phyloP scores from a whole-genome alignment of 306 rosid genomes.

The Corylus americana region DNA sequence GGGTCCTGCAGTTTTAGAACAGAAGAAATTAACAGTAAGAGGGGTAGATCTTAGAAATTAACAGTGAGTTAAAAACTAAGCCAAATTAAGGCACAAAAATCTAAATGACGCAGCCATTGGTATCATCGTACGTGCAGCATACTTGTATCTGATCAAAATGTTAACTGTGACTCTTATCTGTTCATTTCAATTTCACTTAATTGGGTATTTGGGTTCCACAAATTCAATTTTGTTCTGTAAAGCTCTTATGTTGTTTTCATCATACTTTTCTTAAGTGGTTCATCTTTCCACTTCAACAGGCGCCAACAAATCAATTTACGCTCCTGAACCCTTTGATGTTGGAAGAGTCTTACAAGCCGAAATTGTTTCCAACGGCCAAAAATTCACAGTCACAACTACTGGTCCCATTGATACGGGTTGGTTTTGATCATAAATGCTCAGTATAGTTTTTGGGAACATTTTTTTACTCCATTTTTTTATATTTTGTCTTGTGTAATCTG shows the following conservation, averaged over 20 bases:
- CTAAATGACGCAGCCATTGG: neutral
- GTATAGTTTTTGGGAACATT: neutral
- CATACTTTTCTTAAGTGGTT: constrained; percentile 22
- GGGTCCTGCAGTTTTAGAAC: neutral
- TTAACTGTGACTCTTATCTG: neutral
- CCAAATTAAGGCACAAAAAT: neutral
- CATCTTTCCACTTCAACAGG: constrained; percentile 50
- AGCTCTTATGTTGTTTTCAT: constrained; percentile 8
- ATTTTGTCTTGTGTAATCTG: neutral
- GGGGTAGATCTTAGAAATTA: neutral
- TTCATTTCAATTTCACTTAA: neutral
- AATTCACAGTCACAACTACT: constrained; percentile 53
- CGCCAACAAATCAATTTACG: constrained; percentile 62
- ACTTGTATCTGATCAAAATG: neutral
- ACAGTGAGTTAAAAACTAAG: neutral
- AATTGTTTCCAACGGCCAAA: constrained; percentile 61
- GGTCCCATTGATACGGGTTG: constrained; percentile 79
- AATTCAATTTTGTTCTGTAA: neutral
- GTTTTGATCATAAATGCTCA: constrained; percentile 33
- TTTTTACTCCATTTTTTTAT: constrained; percentile 12
- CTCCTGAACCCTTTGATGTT: constrained; percentile 93
- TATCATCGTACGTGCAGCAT: neutral
- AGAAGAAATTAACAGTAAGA: neutral
- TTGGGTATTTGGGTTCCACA: neutral
- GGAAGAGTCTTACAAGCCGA: constrained; percentile 87